Evolutionary conservation across 192 early-diverging fungal genomes (phyloP).

Genomic region (Glomus cerebriforme): DNA sequence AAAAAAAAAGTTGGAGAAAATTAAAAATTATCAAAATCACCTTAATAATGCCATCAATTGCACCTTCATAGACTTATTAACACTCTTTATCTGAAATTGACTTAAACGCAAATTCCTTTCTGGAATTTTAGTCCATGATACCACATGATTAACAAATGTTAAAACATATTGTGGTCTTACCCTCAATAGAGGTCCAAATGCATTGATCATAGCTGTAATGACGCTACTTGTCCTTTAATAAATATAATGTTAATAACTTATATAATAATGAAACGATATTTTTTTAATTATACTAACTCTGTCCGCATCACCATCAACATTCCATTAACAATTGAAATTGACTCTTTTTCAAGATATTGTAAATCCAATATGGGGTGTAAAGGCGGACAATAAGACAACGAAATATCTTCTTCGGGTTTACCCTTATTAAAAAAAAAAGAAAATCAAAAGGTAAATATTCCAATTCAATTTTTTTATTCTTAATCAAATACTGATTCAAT

Average conservation of each 20-base stretch:
- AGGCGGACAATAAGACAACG: conserved; percentile 37
- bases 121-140: conserved; percentile 32
- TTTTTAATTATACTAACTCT: conserved; percentile 17
- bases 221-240: conserved; percentile 33
- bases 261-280: neutral
- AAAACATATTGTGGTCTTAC: conserved; percentile 39
- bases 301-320: conserved; percentile 22
- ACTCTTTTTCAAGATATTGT: conserved; percentile 33
- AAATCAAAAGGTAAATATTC: neutral
- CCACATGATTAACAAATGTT: conserved; percentile 26
- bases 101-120: conserved; percentile 16
- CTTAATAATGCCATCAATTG: conserved; percentile 41
- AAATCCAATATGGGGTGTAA: conserved; percentile 41
- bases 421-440: conserved; percentile 16
- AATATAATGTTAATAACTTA: conserved; percentile 2
- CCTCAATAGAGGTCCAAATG: conserved; percentile 36
- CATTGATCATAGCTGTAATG: conserved; percentile 43
- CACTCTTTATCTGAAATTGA: conserved; percentile 33
- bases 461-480: neutral
- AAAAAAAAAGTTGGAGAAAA: neutral
- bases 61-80: conserved; percentile 39
- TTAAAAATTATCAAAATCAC: neutral
- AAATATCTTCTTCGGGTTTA: conserved; percentile 35
- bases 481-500: neutral
- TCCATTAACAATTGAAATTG: conserved; percentile 36